These are phyloP conservation scores for Conringia planisiliqua DNA, from an alignment of 345 rosid species.

Conservation along the genomic window DNA sequence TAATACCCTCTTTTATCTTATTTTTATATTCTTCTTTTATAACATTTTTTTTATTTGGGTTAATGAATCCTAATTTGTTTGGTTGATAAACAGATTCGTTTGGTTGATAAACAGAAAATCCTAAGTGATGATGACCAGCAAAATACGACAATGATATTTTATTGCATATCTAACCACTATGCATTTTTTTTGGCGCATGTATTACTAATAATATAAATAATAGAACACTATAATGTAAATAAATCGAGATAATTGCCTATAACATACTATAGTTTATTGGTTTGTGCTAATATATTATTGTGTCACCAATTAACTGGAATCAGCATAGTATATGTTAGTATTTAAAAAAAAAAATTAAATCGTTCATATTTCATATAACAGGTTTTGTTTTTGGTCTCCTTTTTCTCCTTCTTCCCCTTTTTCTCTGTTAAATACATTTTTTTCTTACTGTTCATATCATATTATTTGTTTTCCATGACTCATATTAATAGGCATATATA, in stretches of 20 bases:
- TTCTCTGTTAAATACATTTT: neutral
- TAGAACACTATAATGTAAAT: neutral
- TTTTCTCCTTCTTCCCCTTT: neutral
- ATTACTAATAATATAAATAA: neutral
- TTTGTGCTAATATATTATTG: neutral
- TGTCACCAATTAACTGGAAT: neutral
- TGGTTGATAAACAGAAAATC: neutral
- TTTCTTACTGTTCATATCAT: neutral
- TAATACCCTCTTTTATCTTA: neutral
- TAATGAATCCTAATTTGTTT: neutral
- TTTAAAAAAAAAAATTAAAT: neutral
- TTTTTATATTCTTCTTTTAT: neutral
- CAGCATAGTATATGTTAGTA: neutral
- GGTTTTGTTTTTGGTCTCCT: neutral
- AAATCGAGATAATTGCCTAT: neutral
- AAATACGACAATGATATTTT: neutral
- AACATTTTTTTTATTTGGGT: neutral
- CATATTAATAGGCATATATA: neutral
- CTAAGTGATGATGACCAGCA: neutral
- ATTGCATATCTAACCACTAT: neutral
- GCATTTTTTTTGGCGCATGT: neutral
- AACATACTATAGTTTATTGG: neutral
- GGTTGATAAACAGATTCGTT: neutral
- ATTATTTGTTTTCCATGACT: neutral
- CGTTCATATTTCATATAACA: too few species aligned